Conservation (phyloP, 306 rosid species). For the Sphenostylis stenocarpa region DNA sequence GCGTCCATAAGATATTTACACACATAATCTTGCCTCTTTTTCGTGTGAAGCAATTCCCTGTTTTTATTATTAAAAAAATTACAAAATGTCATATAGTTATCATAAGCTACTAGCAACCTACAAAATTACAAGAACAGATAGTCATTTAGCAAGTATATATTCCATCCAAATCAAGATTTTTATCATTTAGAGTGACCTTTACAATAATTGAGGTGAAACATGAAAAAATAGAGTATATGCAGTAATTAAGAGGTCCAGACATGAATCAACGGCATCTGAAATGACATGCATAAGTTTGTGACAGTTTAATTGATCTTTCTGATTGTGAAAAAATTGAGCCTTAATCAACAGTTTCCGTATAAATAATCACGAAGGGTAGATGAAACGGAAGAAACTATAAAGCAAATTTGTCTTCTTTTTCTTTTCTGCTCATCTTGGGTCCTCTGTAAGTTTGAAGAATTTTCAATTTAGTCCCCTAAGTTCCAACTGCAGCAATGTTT, state of each 20-base stretch:
- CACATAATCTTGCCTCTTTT: conserved; percentile 62
- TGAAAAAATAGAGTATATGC: neutral
- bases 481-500: neutral
- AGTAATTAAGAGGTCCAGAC: too few species aligned
- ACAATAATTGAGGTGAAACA: conserved; percentile 14
- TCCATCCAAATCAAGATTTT: neutral
- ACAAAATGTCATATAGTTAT: conserved; percentile 8
- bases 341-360: neutral
- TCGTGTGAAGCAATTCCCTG: conserved; percentile 75
- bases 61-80: conserved; percentile 2
- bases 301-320: neutral
- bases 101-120: neutral
- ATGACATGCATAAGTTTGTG: neutral
- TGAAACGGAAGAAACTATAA: neutral
- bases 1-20: conserved; percentile 63
- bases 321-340: neutral
- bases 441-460: neutral
- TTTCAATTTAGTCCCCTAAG: neutral
- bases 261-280: too few species aligned
- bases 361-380: neutral
- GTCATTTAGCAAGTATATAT: neutral
- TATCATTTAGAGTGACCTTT: too few species aligned
- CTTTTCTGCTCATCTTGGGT: neutral
- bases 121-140: neutral
- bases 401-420: neutral